Evolutionary conservation across 345 rosid genomes (phyloP).

Genomic region (Stellera chamaejasme): DNA sequence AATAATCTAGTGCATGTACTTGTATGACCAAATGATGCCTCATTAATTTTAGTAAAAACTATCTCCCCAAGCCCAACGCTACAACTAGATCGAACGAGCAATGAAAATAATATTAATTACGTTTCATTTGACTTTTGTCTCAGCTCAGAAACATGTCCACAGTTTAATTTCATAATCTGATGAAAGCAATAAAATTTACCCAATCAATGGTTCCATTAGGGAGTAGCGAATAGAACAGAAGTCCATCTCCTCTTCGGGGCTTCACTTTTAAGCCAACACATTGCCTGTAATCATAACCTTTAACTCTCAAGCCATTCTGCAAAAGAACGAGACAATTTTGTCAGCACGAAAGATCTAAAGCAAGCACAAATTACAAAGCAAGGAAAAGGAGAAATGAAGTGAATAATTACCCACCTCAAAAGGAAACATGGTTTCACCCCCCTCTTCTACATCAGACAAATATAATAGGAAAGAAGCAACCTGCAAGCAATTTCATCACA

Average conservation of each 20-base stretch:
- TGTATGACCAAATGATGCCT: neutral
- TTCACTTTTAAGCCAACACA: conserved; percentile 68
- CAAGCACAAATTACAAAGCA: neutral
- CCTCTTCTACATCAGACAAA: conserved; percentile 66
- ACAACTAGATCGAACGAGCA: neutral
- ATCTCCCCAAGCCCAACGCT: neutral
- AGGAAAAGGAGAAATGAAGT: conserved; percentile 5
- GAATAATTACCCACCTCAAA: conserved; percentile 40
- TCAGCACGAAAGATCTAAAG: conserved; percentile 1
- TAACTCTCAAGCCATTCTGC: conserved; percentile 37
- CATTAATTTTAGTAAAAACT: neutral
- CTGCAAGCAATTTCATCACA: conserved; percentile 17
- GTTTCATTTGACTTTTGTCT: neutral
- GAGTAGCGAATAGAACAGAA: conserved; percentile 50
- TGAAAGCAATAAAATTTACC: conserved; percentile 22
- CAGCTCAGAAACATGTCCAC: neutral
- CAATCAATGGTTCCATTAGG: conserved; percentile 67
- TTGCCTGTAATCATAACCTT: conserved; percentile 48
- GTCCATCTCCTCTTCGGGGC: conserved; percentile 72
- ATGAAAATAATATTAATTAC: neutral
- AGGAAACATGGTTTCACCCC: conserved; percentile 85
- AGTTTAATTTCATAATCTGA: neutral
- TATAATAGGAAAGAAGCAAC: conserved; percentile 61
- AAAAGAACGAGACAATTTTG: neutral
- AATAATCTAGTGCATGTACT: too few species aligned